Evolutionary conservation across 129 eudicot species (phyloP).

Genomic region (Sambucus nigra): DNA sequence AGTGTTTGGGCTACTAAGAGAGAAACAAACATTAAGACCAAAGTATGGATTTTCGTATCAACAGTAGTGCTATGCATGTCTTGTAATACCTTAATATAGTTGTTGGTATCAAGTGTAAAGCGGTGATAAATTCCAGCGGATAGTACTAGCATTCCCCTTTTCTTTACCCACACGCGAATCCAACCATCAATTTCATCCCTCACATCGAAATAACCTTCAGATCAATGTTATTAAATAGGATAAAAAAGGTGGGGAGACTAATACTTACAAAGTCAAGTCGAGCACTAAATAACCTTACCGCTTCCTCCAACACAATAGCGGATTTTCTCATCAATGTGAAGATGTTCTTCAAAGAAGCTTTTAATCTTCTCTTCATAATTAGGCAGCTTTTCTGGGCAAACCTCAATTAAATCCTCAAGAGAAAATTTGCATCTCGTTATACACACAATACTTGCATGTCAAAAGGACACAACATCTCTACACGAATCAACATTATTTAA

Average conservation of each 20-base stretch:
- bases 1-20: too few species aligned
- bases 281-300: too few species aligned
- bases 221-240: too few species aligned
- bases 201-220: constrained; percentile 83
- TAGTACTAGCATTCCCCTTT: constrained; percentile 71
- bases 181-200: constrained; percentile 81
- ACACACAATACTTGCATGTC: background rate
- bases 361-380: constrained; percentile 85
- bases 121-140: constrained; percentile 97
- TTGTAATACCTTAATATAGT: constrained; percentile 93
- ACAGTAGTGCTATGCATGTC: too few species aligned
- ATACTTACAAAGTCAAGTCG: too few species aligned
- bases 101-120: constrained; percentile 74
- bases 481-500: background rate
- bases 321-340: constrained; percentile 86
- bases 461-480: background rate
- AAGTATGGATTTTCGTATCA: too few species aligned
- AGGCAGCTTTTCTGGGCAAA: constrained; percentile 92
- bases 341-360: constrained; percentile 83
- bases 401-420: constrained; percentile 73
- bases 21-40: too few species aligned
- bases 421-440: background rate
- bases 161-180: constrained; percentile 81
- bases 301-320: constrained; percentile 92
- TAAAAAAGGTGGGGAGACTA: too few species aligned